Base-by-base conservation (phyloP, 371 early-diverging fungal species). In the Actinomortierella ambigua region DNA sequence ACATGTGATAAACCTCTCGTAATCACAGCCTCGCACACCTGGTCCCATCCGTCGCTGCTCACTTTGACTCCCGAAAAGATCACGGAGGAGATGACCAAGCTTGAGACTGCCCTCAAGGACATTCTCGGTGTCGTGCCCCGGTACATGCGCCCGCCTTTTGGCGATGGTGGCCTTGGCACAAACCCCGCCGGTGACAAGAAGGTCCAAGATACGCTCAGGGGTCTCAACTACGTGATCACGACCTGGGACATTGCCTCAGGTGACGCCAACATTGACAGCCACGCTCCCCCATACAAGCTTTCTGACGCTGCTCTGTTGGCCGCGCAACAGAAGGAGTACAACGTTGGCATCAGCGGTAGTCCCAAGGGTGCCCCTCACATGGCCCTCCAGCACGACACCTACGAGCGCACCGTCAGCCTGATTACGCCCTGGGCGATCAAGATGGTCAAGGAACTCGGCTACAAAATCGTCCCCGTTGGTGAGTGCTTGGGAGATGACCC, bases 131-230 rank as follows among this genome's bases (percentile, higher is more conserved):
- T 62, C 5, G 59, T 65, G 1, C 78, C 79, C 14, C 64, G 67
- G 5, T 81, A 66, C 49, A 78, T 77, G 65, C 77, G 86, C 24
- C 83, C 86, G 7, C 85, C 87, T 11, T 84, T 63, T 59, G 86
- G 83, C 43, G 73, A 58, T n/a, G 66, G 66, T 48, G 62, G 66
- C 15, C 65, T 71, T n/a, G 59, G 59, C 3, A 34, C 57, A 23
- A 61, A 53, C 13, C 53, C 51, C 14, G 71, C 54, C 20, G 43
- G 50, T n/a, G 71, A 71, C 56, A 43, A 50, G 26, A 55, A 59
- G 43, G 71, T 71, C 8, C 71, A 65, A 34, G 27, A 15, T 9
- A 59, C 63, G 6, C 58, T 71, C 49, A 62, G 59, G 63, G n/a
- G 1, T 8, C 7, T 71, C 29, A 66, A 66, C 24, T 71, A 71